These are phyloP conservation scores for Sporisorium sorghi DNA, from an alignment of 1,284 basidiomycete species.

Conservation along the genomic window DNA sequence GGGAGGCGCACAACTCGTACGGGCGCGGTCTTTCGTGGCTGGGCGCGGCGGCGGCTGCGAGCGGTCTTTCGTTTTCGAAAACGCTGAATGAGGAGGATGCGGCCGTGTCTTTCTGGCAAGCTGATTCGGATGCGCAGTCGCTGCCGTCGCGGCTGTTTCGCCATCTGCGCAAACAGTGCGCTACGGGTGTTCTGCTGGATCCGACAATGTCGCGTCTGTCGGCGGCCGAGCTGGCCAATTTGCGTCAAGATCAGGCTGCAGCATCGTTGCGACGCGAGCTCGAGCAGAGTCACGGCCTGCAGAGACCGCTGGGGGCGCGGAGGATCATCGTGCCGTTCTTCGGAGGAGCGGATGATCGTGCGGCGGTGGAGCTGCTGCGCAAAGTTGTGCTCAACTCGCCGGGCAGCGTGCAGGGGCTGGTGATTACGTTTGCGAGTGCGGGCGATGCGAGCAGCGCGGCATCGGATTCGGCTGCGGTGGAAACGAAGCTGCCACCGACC, in stretches of 20 bases:
- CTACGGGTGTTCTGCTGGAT: constrained; percentile 46
- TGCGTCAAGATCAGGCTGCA: neutral
- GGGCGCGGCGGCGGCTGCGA: constrained; percentile 42
- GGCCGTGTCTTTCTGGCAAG: constrained; percentile 36
- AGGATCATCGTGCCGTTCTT: constrained; percentile 52
- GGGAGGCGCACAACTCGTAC: constrained; percentile 45
- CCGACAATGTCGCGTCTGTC: constrained; percentile 28
- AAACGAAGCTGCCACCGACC: constrained; percentile 5
- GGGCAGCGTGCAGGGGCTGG: constrained; percentile 41
- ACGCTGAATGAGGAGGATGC: constrained; percentile 42
- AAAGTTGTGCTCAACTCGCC: constrained; percentile 24
- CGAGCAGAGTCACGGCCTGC: constrained; percentile 22
- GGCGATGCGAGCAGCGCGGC: neutral
- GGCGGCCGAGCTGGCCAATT: neutral
- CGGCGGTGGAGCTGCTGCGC: constrained; percentile 41
- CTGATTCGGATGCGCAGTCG: constrained; percentile 41
- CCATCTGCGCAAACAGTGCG: constrained; percentile 30
- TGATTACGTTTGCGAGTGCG: constrained; percentile 27
- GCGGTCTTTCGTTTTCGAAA: constrained; percentile 36
- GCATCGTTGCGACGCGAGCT: constrained; percentile 15
- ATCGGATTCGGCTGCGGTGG: neutral
- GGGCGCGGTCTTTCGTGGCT: constrained; percentile 48
- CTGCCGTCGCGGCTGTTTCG: constrained; percentile 42
- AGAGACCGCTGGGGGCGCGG: constrained; percentile 15
- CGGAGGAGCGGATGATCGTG: constrained; percentile 52